Evolutionary conservation across 2,329 filamentous ascomycete species (phyloP), one percentile per base, ranked within the genome.

Genomic region (Dactylellina leptospora): DNA sequence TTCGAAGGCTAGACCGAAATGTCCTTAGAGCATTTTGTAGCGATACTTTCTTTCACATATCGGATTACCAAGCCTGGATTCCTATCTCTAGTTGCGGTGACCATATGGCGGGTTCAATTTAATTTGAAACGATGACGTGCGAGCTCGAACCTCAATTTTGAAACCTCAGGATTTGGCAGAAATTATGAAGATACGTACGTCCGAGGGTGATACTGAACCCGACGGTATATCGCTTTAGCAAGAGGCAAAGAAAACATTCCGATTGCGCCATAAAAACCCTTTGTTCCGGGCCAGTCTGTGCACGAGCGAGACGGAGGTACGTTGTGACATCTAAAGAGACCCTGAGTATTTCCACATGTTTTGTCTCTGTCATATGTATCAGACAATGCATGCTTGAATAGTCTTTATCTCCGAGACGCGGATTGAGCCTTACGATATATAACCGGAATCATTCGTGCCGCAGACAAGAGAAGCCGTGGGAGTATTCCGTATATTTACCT

Each of bases 81-180:
- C 3, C 30, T 33, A 6, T 6, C 30, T 33, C n/a, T n/a, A n/a
- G n/a, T n/a, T n/a, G n/a, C n/a, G n/a, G n/a, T n/a, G n/a, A n/a
- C n/a, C n/a, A n/a, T n/a, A n/a, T n/a, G n/a, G 40, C 47, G 13
- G 48, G 51, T 56, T 62, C 64, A 72, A 72, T 72, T 64, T 56
- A 64, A 72, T 53, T 40, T 72, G 68, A 72, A 72, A 72, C 68
- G 36, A 63, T 64, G 59, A 72, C 68, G 68, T 72, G 68, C 53
- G 50, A 62, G 64, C 48, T 51, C 45, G 56, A 56, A 62, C 44
- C 30, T 62, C 48, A 23, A 33, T 33, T 62, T 48, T 55, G 48
- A 70, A 70, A 61, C 62, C 18, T 27, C 62, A 8, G 27, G 20
- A 50, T 13, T 18, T n/a, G n/a, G n/a, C n/a, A n/a, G n/a, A n/a